These are phyloP conservation scores for Microstegium vimineum DNA, from an alignment of 176 grass and related monocot species.

Conservation along the genomic window DNA sequence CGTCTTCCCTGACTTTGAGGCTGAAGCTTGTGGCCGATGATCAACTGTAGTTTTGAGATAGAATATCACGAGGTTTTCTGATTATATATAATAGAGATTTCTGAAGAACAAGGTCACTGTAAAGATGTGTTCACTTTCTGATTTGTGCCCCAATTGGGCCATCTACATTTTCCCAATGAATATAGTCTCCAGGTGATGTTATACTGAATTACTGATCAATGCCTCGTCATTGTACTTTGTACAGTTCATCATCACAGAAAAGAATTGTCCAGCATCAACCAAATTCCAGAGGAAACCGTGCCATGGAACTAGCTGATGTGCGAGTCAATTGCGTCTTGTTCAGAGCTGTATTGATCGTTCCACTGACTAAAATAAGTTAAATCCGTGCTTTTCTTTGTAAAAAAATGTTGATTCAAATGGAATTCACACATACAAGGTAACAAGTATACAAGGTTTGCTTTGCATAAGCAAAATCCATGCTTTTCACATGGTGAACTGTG, in stretches of 20 bases:
- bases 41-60: slow-evolving; percentile 3
- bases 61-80: background rate
- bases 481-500: slow-evolving; percentile 38
- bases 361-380: background rate
- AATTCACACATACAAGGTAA: background rate
- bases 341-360: background rate
- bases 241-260: background rate
- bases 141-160: slow-evolving; percentile 35
- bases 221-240: background rate
- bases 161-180: slow-evolving; percentile 4
- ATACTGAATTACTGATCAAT: background rate
- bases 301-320: background rate
- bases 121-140: background rate
- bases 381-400: background rate
- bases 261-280: background rate
- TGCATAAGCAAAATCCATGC: slow-evolving; percentile 44
- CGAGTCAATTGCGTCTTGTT: background rate
- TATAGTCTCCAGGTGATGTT: slow-evolving; percentile 2
- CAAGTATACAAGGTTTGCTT: slow-evolving; percentile 20
- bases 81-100: slow-evolving; percentile 2
- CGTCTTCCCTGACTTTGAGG: slow-evolving; percentile 84
- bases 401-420: background rate
- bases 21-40: slow-evolving; percentile 53
- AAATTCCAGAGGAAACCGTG: background rate
- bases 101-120: background rate